A percentile compares a stretch with the other conserved stretches of the same genome.
These are phyloP conservation scores for Hanseniaspora mollemarum DNA, from an alignment of 805 yeast species.

Conservation along the genomic window DNA sequence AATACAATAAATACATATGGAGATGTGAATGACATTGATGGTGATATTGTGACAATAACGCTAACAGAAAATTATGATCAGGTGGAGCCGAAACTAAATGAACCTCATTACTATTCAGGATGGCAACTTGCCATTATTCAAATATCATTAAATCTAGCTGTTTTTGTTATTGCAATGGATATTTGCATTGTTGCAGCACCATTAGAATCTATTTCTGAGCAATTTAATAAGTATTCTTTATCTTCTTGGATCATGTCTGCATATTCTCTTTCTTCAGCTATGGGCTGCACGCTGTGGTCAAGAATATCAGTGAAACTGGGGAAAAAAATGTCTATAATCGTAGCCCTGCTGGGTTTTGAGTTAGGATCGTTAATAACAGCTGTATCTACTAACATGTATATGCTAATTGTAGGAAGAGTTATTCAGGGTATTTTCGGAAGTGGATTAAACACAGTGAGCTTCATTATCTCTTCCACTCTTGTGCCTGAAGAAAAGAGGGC, in stretches of 20 bases:
- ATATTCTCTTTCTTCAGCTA: slow-evolving; percentile 43
- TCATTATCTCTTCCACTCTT: slow-evolving; percentile 39
- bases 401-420: slow-evolving; percentile 60
- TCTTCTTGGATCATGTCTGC: slow-evolving; percentile 52
- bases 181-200: slow-evolving; percentile 48
- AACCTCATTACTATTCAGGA: slow-evolving; percentile 13
- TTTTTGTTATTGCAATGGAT: slow-evolving; percentile 39
- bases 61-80: slow-evolving; percentile 6
- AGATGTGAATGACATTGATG: background rate
- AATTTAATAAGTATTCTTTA: slow-evolving; percentile 40
- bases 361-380: slow-evolving; percentile 54
- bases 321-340: slow-evolving; percentile 39
- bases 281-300: slow-evolving; percentile 48
- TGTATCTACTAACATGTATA: slow-evolving; percentile 41
- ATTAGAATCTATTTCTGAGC: slow-evolving; percentile 38
- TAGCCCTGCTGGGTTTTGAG: slow-evolving; percentile 44
- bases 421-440: slow-evolving; percentile 64
- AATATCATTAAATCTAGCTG: slow-evolving; percentile 22
- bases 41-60: slow-evolving; percentile 1
- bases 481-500: slow-evolving; percentile 25
- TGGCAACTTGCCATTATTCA: slow-evolving; percentile 15
- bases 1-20: background rate
- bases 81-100: background rate
- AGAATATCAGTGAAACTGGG: slow-evolving; percentile 47
- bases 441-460: slow-evolving; percentile 47